Evolutionary conservation across 2,329 filamentous ascomycete species (phyloP), one percentile per base, ranked within the genome.

Genomic region (Zymoseptoria brevis): DNA sequence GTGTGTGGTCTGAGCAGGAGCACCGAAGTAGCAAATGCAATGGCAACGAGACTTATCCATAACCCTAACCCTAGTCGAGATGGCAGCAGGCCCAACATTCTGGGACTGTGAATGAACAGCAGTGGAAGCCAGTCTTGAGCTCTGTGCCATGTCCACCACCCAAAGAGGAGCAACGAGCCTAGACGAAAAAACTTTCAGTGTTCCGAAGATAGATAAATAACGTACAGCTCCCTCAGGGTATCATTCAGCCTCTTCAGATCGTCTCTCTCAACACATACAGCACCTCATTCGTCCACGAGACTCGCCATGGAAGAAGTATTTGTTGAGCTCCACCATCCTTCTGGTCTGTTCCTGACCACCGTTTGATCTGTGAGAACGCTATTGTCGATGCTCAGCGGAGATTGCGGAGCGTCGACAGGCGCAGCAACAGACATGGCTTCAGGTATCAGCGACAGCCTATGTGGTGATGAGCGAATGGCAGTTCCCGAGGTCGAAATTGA

Each of bases 281-380:
- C 50, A 22, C 8, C 1, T 51, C 50, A 51, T 1, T 29, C 22
- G 26, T 53, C 60, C 3, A 64, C 22, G 19, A 64, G 55, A 50
- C 62, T 66, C 35, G 57, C 53, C 45, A 58, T 45, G 35, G 35
- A 48, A 48, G 57, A 59, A 4, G 64, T 64, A 52, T 59, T 65
- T 19, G 63, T 64, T 16, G 60, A 62, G 35, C 57, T 61, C 64
- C 64, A 66, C 64, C 64, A 65, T 3, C 64, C 64, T 54, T 66
- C 64, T 2, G 64, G 63, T 13, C 62, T 55, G 29, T 53, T 58
- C 3, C 58, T 58, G 9, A 65, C 57, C 8, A 66, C 58, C 9
- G 64, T 66, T 11, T 60, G 60, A 45, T 66, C 61, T 4, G 64
- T 65, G 21, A 24, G 2, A 16, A 56, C 55, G 8, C 45, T 58